phyloP scores from a whole-genome alignment of 2,329 filamentous ascomycete genomes.

The Fragosphaeria purpurea region DNA sequence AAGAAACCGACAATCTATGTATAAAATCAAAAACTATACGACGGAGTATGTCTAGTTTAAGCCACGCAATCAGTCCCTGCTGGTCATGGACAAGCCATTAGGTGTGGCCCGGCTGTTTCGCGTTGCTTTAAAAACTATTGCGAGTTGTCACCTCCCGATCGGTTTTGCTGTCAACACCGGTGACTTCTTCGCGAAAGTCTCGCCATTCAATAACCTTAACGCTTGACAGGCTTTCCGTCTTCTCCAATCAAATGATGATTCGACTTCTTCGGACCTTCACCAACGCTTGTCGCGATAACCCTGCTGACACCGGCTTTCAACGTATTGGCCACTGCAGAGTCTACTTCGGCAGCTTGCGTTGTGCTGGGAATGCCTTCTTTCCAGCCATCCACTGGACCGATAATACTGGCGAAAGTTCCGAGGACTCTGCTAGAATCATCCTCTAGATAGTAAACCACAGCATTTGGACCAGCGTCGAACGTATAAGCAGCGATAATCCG shows the following conservation, averaged over 20 bases:
- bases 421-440: constrained; percentile 64
- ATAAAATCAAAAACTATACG: too few relatives aligned
- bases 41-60: too few relatives aligned
- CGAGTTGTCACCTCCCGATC: too few relatives aligned
- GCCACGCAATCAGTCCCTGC: too few relatives aligned
- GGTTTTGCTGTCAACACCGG: too few relatives aligned
- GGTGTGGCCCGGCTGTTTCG: too few relatives aligned
- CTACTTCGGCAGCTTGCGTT: constrained; percentile 45
- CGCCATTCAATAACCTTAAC: not conserved
- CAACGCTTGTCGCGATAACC: constrained; percentile 85
- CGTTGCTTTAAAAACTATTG: too few relatives aligned
- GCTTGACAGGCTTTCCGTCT: constrained; percentile 42
- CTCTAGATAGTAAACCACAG: constrained; percentile 89
- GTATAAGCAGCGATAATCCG: constrained; percentile 85
- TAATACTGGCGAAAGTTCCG: constrained; percentile 63
- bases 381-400: constrained; percentile 62
- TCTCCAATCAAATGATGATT: constrained; percentile 66
- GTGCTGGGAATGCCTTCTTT: constrained; percentile 44
- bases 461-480: constrained; percentile 94
- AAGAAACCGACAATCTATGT: too few relatives aligned
- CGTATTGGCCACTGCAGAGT: constrained; percentile 53
- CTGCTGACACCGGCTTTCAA: constrained; percentile 74
- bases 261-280: constrained; percentile 75
- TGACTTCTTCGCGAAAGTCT: too few relatives aligned
- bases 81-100: too few relatives aligned